These are phyloP conservation scores for Pezicula carpinea DNA, from an alignment of 2,329 filamentous ascomycete genomes.

Conservation along the genomic window DNA sequence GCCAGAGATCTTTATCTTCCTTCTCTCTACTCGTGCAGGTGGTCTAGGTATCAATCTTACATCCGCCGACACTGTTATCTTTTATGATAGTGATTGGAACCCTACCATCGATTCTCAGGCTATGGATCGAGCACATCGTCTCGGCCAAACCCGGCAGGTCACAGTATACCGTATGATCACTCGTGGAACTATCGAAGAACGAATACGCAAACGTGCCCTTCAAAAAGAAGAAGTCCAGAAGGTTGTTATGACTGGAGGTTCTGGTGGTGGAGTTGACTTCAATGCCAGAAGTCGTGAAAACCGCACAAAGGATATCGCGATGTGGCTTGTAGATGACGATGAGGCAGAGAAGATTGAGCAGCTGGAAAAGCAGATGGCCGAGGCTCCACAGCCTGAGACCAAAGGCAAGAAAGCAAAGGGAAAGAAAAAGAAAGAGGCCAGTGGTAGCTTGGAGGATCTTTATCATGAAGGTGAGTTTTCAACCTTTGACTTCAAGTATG, in stretches of 20 bases:
- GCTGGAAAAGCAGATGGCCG: constrained; percentile 80
- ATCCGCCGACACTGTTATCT: constrained; percentile 95
- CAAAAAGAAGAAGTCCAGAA: constrained; percentile 99
- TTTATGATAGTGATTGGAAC: constrained; percentile 99
- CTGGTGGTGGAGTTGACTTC: constrained; percentile 84
- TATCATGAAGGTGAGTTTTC: constrained; percentile 91
- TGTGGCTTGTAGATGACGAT: constrained; percentile 98
- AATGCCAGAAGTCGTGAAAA: constrained; percentile 88
- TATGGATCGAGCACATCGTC: constrained; percentile 97
- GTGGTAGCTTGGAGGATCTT: constrained; percentile 84
- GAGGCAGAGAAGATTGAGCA: constrained; percentile 91
- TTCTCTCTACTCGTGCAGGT: constrained; percentile 92
- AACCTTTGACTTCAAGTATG: constrained; percentile 9
- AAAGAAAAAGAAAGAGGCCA: constrained; percentile 51
- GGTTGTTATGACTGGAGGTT: constrained; percentile 88
- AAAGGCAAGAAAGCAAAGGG: constrained; percentile 46
- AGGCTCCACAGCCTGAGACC: constrained; percentile 56
- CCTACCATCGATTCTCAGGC: constrained; percentile 97
- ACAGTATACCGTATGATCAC: constrained; percentile 98
- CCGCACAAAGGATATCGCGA: constrained; percentile 93
- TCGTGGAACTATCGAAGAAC: constrained; percentile 92
- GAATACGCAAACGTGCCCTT: constrained; percentile 91
- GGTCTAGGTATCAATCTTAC: constrained; percentile 98
- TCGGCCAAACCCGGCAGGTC: constrained; percentile 92
- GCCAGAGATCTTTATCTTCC: constrained; percentile 94